phyloP scores from a whole-genome alignment of 257 asterid species.

The Nicotiana sylvestris region DNA sequence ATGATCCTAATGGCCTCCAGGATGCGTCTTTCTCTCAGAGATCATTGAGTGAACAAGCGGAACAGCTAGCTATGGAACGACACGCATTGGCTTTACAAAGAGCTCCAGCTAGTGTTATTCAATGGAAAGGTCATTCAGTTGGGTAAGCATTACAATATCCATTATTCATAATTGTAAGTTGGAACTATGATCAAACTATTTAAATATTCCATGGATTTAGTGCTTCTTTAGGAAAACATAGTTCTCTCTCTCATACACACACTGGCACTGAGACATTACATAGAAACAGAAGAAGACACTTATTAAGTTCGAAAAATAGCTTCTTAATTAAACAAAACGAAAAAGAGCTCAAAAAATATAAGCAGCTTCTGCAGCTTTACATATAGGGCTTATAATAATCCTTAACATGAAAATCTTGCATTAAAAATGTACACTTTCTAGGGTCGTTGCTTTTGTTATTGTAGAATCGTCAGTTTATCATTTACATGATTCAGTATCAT shows the following conservation, averaged over 20 bases:
- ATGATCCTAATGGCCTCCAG: conserved; percentile 24
- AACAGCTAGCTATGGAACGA: conserved; percentile 61
- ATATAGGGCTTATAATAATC: neutral
- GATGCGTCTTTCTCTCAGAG: conserved; percentile 39
- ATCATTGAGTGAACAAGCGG: conserved; percentile 44
- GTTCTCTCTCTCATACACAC: too few species aligned
- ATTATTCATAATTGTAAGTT: neutral
- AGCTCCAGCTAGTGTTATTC: conserved; percentile 44
- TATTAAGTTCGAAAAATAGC: neutral
- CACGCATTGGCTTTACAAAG: conserved; percentile 52
- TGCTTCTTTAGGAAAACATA: neutral
- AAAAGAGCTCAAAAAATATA: neutral
- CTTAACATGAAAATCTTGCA: neutral
- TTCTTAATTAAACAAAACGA: neutral
- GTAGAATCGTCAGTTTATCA: neutral
- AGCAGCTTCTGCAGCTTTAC: neutral
- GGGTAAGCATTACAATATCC: conserved; percentile 40
- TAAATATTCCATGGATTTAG: neutral
- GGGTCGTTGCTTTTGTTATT: neutral
- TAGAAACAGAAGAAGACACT: neutral
- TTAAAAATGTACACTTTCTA: neutral
- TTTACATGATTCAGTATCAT: neutral
- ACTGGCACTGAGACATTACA: neutral
- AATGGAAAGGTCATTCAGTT: conserved; percentile 81
- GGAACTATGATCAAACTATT: neutral